phyloP scores from a whole-genome alignment of 345 rosid genomes.

The Lepidium aucheri region DNA sequence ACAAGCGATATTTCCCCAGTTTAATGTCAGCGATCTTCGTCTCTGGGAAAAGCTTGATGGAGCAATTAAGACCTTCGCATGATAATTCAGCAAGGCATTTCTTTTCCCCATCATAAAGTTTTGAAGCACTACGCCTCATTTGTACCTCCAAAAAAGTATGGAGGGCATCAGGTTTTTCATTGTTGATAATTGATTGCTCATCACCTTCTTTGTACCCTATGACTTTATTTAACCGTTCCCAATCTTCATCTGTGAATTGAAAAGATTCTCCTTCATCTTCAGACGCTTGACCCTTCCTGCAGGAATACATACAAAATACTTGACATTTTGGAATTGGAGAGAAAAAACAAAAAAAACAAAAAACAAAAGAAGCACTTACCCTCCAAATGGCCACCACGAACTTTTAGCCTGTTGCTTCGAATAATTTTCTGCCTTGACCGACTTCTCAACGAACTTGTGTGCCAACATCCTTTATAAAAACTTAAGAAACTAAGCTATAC shows the following conservation, averaged over 20 bases:
- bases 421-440: slow-evolving; percentile 47
- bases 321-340: neutral
- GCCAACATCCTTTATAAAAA: slow-evolving; percentile 76
- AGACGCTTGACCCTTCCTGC: slow-evolving; percentile 53
- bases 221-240: slow-evolving; percentile 77
- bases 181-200: slow-evolving; percentile 37
- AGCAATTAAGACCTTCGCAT: slow-evolving; percentile 71
- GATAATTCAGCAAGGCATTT: slow-evolving; percentile 84
- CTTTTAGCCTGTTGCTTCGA: slow-evolving; percentile 53
- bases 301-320: slow-evolving; percentile 20
- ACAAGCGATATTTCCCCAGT: slow-evolving; percentile 78
- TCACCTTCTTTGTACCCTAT: slow-evolving; percentile 89
- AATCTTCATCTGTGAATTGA: slow-evolving; percentile 75
- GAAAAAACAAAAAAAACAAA: neutral
- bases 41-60: slow-evolving; percentile 82
- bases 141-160: slow-evolving; percentile 72
- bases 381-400: slow-evolving; percentile 96
- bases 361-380: slow-evolving; percentile 40
- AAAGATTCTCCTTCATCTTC: slow-evolving; percentile 70
- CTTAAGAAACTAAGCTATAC: slow-evolving; percentile 2
- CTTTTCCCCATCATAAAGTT: slow-evolving; percentile 59
- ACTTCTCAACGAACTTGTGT: slow-evolving; percentile 79
- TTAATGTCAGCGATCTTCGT: slow-evolving; percentile 76
- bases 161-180: slow-evolving; percentile 59
- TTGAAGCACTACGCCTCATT: slow-evolving; percentile 92